Evolutionary conservation across 208 protist genomes (phyloP), one percentile per base, ranked within the genome.

Genomic region (Balamuthia mandrillaris): DNA sequence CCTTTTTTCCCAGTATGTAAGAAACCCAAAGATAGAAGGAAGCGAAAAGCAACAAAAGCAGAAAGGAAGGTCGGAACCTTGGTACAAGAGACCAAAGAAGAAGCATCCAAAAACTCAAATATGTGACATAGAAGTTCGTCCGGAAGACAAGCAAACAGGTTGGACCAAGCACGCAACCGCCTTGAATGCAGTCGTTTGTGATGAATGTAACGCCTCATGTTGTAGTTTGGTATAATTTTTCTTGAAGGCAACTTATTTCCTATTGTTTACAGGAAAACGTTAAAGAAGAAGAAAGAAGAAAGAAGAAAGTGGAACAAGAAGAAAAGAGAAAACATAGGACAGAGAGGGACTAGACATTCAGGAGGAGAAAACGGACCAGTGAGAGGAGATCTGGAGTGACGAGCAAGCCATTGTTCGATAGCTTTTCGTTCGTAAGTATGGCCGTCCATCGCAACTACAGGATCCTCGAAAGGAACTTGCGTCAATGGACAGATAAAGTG

Each of bases 401-500:
- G 7, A 14, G 33, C 33, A 0, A 77, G 41, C n/a, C 33, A 77
- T 12, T 39, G 42, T 27, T 12, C 21, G 66, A 77, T 77, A 44
- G 66, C 66, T 27, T 47, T 14, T 44, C 66, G 39, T 51, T 77
- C 66, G 66, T 77, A 77, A 18, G 66, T 77, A 27, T 77, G 45
- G 2, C 66, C 66, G 14, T 77, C 66, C 2, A 27, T 31, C 29
- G 41, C 45, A 31, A 77, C 29, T n/a, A 77, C 66, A 3, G 66
- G 66, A 35, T 56, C 39, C 42, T 47, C 39, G 45, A 77, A 77
- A 44, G 52, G 33, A 31, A 35, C 45, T 12, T 44, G 41, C 66
- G 66, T 77, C n/a, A 77, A 44, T 44, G 66, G 66, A 35, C 66
- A 77, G 29, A 77, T 16, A 9, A 52, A 77, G 45, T 77, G 66